A percentile compares a stretch with the other conserved stretches of the same genome.
Evolutionary conservation across 129 eudicot genomes (phyloP).

Genomic region (Pittosporum tobira): DNA sequence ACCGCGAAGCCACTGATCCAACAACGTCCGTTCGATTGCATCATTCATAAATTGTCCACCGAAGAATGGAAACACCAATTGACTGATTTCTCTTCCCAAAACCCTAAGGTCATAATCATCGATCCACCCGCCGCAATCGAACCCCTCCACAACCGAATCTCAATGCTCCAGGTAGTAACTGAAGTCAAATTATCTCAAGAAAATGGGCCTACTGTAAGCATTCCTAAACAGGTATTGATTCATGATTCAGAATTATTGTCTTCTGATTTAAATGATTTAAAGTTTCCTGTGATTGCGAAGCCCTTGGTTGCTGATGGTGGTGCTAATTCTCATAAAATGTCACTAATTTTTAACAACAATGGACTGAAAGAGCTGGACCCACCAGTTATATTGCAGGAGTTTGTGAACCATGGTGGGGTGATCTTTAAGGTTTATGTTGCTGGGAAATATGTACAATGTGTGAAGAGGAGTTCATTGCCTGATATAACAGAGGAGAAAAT

Average conservation of each 20-base stretch:
- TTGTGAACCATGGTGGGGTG: conserved; percentile 75
- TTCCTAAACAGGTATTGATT: conserved; percentile 29
- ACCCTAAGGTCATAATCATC: conserved; percentile 45
- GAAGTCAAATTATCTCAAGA: conserved; percentile 21
- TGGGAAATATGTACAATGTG: conserved; percentile 47
- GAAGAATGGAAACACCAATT: conserved; percentile 40
- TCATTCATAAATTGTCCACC: conserved; percentile 50
- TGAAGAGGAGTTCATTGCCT: conserved; percentile 56
- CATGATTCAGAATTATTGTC: background rate
- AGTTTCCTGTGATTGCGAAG: conserved; percentile 59
- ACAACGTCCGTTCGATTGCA: conserved; percentile 51
- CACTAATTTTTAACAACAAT: conserved; percentile 31
- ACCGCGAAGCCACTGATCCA: conserved; percentile 30
- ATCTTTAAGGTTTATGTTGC: conserved; percentile 75
- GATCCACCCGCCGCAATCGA: conserved; percentile 45
- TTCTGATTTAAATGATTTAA: background rate
- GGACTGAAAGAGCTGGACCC: conserved; percentile 34
- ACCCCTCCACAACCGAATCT: conserved; percentile 53
- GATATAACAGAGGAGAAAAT: conserved; percentile 33
- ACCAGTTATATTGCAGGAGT: conserved; percentile 54
- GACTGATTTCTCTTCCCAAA: conserved; percentile 1
- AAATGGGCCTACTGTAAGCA: background rate
- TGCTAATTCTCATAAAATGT: conserved; percentile 51
- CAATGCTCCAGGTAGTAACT: conserved; percentile 60
- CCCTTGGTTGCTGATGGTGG: conserved; percentile 48